Evolutionary conservation across 257 asterid genomes (phyloP).

Genomic region (Nicotiana benthamiana): DNA sequence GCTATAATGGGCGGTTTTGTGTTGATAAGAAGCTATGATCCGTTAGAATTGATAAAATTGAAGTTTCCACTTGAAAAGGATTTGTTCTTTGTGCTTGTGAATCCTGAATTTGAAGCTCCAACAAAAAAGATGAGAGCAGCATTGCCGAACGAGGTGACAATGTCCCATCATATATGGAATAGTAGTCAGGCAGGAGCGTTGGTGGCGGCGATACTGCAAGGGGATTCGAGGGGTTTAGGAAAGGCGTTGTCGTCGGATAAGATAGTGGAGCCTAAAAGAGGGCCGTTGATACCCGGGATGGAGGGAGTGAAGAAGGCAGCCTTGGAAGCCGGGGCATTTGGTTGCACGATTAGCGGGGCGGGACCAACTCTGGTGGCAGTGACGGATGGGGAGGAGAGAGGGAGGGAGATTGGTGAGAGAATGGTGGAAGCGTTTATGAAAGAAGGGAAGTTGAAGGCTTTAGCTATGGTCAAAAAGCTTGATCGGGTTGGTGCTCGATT

Average conservation of each 20-base stretch:
- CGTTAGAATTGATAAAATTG: slow-evolving; percentile 55
- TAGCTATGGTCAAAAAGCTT: slow-evolving; percentile 61
- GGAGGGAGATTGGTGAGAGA: slow-evolving; percentile 62
- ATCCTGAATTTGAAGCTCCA: slow-evolving; percentile 83
- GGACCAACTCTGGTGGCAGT: slow-evolving; percentile 91
- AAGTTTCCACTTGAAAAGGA: slow-evolving; percentile 46
- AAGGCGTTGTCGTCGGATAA: slow-evolving; percentile 75
- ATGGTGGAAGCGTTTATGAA: slow-evolving; percentile 82
- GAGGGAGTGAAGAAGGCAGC: slow-evolving; percentile 87
- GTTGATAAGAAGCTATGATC: slow-evolving; percentile 70
- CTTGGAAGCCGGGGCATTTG: slow-evolving; percentile 57
- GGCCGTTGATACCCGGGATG: slow-evolving; percentile 88
- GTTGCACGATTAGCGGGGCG: slow-evolving; percentile 91
- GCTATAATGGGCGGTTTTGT: slow-evolving; percentile 78
- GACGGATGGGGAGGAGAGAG: slow-evolving; percentile 53
- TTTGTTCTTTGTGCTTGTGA: slow-evolving; percentile 60
- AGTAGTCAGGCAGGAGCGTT: slow-evolving; percentile 82
- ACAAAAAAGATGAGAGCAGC: slow-evolving; percentile 93
- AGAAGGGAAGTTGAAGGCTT: slow-evolving; percentile 65
- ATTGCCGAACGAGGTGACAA: slow-evolving; percentile 55
- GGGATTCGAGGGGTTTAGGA: slow-evolving; percentile 60
- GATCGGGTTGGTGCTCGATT: slow-evolving; percentile 88
- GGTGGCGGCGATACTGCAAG: slow-evolving; percentile 71
- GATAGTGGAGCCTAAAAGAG: slow-evolving; percentile 85
- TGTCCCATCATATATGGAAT: slow-evolving; percentile 82